Evolutionary conservation across 768 basidiomycete genomes (phyloP).

Genomic region (Phanerochaete carnosa): DNA sequence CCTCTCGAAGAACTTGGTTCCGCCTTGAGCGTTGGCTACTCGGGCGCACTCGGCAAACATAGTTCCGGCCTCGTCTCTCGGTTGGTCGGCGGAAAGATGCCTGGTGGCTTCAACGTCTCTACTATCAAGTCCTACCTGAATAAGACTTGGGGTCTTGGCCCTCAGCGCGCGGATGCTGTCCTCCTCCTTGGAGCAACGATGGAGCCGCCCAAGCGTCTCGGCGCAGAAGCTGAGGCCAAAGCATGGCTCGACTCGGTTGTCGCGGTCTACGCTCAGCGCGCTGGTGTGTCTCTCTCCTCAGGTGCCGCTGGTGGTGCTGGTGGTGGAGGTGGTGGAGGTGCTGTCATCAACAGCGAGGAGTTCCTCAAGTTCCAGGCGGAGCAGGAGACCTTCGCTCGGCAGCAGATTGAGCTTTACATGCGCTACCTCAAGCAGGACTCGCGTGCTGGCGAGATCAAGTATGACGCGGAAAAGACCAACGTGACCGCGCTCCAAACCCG

Average conservation of each 20-base stretch:
- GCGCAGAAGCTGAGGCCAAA: slow-evolving; percentile 89
- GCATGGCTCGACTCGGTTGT: slow-evolving; percentile 89
- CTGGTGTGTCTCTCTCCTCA: slow-evolving; percentile 80
- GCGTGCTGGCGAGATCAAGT: slow-evolving; percentile 86
- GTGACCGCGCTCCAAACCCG: slow-evolving; percentile 71
- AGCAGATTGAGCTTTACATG: slow-evolving; percentile 95
- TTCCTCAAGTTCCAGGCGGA: slow-evolving; percentile 95
- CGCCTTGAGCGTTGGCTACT: slow-evolving; percentile 74
- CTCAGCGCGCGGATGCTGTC: slow-evolving; percentile 85
- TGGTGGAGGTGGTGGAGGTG: slow-evolving; percentile 66
- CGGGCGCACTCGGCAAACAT: slow-evolving; percentile 91
- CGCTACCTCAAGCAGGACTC: slow-evolving; percentile 94
- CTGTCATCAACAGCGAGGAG: slow-evolving; percentile 95
- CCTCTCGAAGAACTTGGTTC: slow-evolving; percentile 94
- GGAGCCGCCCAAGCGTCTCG: slow-evolving; percentile 92
- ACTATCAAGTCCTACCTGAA: slow-evolving; percentile 85
- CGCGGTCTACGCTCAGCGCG: slow-evolving; percentile 79
- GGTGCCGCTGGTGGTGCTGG: slow-evolving; percentile 60
- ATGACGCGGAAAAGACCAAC: slow-evolving; percentile 82
- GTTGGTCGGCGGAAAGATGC: slow-evolving; percentile 94
- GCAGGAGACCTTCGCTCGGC: slow-evolving; percentile 87
- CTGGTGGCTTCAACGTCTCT: slow-evolving; percentile 95
- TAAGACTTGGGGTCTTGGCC: slow-evolving; percentile 95
- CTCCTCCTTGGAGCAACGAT: slow-evolving; percentile 88
- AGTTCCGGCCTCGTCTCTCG: slow-evolving; percentile 87